Base-by-base conservation (phyloP, 2,329 filamentous ascomycete genomes). In the Aspergillus pseudotamarii region DNA sequence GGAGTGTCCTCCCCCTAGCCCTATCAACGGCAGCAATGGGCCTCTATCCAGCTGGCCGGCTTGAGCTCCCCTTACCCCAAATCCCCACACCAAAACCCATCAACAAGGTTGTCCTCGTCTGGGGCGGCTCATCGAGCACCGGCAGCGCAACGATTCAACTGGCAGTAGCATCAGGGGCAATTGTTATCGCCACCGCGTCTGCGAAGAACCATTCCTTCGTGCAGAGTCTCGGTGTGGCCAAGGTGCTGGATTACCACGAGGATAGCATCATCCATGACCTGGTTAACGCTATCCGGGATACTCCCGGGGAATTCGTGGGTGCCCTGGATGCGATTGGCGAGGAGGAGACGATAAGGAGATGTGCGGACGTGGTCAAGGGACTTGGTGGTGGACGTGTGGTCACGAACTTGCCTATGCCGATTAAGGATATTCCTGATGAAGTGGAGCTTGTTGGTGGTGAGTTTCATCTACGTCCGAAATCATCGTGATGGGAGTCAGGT, bases 61-160 rank as follows among this genome's bases (percentile, higher is more conserved):
- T 74, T 14, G 66, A 63, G 12, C 63, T 74, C 1, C 73, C 74
- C 5, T 65, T 66, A 51, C 73, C 65, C 30, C 64, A 59, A 9
- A 58, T 63, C 16, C 16, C 41, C 23, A n/a, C 36, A 0, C 68
- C 74, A 43, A 56, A 32, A 1, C 74, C 54, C 45, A 50, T 38
- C 3, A 61, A 58, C 6, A 69, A 70, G 41, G 68, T 56, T 10
- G n/a, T 83, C 16, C 62, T 83, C 41, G 67, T 83, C 28, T 83
- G 80, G 76, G 82, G 81, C 30, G 81, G 78, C 2, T 76, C 78
- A 6, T 79, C 78, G 0, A 79, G 77, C 0, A 78, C 81, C 16
- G 81, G 82, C 0, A 74, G 75, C n/a, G 76, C 75, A 23, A 76
- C 76, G 1, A 75, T 82, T 10, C 81, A 83, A 63, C 72, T 81